phyloP scores from a whole-genome alignment of 805 yeast genomes.

The Cyberlindnera americana region DNA sequence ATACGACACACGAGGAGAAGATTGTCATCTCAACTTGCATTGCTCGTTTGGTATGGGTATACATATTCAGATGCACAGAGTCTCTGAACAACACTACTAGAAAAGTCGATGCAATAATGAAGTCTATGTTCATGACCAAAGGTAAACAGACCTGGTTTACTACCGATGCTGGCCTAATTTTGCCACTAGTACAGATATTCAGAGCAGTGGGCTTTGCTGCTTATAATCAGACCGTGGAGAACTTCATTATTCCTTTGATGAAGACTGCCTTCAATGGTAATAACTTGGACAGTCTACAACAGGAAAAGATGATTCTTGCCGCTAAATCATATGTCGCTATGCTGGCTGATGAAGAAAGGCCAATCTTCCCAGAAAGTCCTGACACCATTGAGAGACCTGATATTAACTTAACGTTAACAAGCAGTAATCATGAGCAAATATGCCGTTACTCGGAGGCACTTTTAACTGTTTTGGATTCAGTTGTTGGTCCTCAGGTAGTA shows the following conservation, averaged over 20 bases:
- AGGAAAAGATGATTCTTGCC: constrained; percentile 69
- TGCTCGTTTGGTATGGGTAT: constrained; percentile 85
- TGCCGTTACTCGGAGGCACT: constrained; percentile 53
- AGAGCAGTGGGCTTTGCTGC: constrained; percentile 77
- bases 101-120: constrained; percentile 63
- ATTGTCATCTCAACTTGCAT: constrained; percentile 59
- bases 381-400: constrained; percentile 32
- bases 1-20: constrained; percentile 38
- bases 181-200: constrained; percentile 68
- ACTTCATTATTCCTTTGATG: constrained; percentile 67
- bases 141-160: constrained; percentile 77
- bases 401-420: constrained; percentile 28
- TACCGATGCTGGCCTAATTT: constrained; percentile 56
- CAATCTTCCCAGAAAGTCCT: constrained; percentile 64
- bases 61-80: constrained; percentile 80
- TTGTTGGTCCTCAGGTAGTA: constrained; percentile 39
- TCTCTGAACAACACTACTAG: constrained; percentile 84
- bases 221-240: constrained; percentile 75
- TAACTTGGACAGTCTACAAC: constrained; percentile 55
- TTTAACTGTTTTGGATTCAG: constrained; percentile 56
- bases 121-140: constrained; percentile 49
- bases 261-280: constrained; percentile 56
- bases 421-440: constrained; percentile 65
- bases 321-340: constrained; percentile 70
- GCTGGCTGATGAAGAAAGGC: constrained; percentile 62